Evolutionary conservation across 176 grass and related monocot genomes (phyloP).

Genomic region (Aegilops sharonensis): DNA sequence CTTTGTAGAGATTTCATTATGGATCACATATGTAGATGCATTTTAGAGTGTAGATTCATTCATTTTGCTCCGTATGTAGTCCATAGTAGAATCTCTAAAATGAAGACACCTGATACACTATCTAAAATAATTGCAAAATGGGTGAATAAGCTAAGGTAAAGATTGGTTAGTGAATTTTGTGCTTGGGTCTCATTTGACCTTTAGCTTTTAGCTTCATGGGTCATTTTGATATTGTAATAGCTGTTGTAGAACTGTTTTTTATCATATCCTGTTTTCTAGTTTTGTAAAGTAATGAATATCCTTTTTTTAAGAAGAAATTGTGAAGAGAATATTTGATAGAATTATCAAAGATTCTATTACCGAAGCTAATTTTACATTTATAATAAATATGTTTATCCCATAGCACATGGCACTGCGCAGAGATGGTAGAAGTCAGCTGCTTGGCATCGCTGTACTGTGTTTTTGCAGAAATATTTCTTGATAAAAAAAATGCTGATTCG

Average conservation of each 20-base stretch:
- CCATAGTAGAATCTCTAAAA: too few relatives aligned
- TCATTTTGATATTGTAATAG: not conserved
- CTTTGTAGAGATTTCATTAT: too few relatives aligned
- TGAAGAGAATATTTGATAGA: not conserved
- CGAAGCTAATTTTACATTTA: not conserved
- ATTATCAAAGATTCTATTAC: not conserved
- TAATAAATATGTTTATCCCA: not conserved
- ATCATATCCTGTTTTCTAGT: not conserved
- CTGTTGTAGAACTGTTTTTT: not conserved
- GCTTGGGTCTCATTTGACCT: not conserved
- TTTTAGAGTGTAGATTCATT: too few relatives aligned
- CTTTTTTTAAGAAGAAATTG: not conserved
- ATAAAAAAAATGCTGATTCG: not conserved
- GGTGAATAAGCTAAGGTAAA: not conserved
- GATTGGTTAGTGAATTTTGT: not conserved
- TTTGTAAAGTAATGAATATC: not conserved
- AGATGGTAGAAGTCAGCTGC: not conserved
- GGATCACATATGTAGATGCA: too few relatives aligned
- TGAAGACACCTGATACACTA: not conserved
- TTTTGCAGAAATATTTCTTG: not conserved
- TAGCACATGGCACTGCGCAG: not conserved
- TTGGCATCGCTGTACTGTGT: not conserved
- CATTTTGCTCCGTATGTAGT: too few relatives aligned
- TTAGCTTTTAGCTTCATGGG: not conserved
- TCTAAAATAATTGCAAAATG: not conserved